phyloP scores from a whole-genome alignment of 257 asterid species.

The Gentiana straminea region DNA sequence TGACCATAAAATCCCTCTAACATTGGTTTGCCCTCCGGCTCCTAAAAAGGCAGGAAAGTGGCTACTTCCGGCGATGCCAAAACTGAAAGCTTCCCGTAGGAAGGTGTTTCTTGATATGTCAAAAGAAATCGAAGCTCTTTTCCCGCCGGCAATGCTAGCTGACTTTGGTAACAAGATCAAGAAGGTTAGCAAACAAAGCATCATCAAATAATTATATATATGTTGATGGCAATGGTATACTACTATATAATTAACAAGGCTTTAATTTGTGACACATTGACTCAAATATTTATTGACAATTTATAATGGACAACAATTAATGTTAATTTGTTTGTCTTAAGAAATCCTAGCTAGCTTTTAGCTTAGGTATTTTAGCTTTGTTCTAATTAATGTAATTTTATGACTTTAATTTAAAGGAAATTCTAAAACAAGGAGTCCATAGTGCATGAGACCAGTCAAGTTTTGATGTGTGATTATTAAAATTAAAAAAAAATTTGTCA shows the following conservation, averaged over 20 bases:
- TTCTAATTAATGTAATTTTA: too few relatives aligned
- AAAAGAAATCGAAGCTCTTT: constrained; percentile 37
- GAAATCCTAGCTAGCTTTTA: too few relatives aligned
- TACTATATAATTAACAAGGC: not conserved
- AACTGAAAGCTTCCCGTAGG: constrained; percentile 20
- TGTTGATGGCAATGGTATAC: not conserved
- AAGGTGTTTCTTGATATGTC: constrained; percentile 41
- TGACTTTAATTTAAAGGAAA: too few relatives aligned
- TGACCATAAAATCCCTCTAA: constrained; percentile 16
- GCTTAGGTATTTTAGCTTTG: too few relatives aligned
- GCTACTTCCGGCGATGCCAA: constrained; percentile 19
- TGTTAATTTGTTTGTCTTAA: too few relatives aligned
- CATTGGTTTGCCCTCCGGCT: constrained; percentile 40
- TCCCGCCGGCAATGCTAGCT: constrained; percentile 34
- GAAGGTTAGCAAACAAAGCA: constrained; percentile 34
- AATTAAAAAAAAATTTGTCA: too few relatives aligned
- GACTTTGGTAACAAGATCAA: constrained; percentile 46
- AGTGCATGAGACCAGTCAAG: too few relatives aligned
- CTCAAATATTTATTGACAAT: too few relatives aligned
- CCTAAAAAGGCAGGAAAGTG: constrained; percentile 49
- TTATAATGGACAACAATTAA: too few relatives aligned
- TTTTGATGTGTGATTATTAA: too few relatives aligned
- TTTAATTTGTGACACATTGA: too few relatives aligned
- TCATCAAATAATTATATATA: not conserved
- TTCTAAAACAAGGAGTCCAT: too few relatives aligned